Percentiles rank a stretch among this genome's conserved stretches.
phyloP scores from a whole-genome alignment of 2,329 filamentous ascomycete species.

The Arachnopeziza araneosa region DNA sequence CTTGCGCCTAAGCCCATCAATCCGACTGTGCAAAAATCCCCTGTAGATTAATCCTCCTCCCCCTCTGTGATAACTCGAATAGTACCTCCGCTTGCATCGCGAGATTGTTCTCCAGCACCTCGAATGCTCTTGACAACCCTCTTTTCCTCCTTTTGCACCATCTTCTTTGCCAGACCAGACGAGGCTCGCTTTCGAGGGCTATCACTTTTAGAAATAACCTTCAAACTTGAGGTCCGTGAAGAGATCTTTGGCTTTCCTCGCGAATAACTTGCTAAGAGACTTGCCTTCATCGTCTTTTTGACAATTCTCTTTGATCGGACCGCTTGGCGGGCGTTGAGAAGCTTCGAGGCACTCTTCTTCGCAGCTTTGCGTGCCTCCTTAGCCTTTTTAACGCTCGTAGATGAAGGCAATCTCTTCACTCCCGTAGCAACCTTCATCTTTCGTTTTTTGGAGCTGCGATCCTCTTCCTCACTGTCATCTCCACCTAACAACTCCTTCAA shows the following conservation, averaged over 20 bases:
- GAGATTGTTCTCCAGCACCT: slow-evolving; percentile 6
- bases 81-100: slow-evolving; percentile 16
- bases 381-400: slow-evolving; percentile 29
- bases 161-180: slow-evolving; percentile 8
- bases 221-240: slow-evolving; percentile 20
- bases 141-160: slow-evolving; percentile 13
- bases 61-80: slow-evolving; percentile 18
- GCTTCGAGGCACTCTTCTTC: slow-evolving; percentile 34
- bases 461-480: slow-evolving; percentile 18
- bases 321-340: slow-evolving; percentile 3
- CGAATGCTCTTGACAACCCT: slow-evolving; percentile 14
- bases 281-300: slow-evolving; percentile 20
- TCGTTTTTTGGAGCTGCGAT: slow-evolving; percentile 37
- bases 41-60: slow-evolving; percentile 1
- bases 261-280: slow-evolving; percentile 24
- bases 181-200: slow-evolving; percentile 7
- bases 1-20: neutral
- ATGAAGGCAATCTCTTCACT: slow-evolving; percentile 32
- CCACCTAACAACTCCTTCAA: slow-evolving; percentile 44
- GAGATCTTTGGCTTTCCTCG: slow-evolving; percentile 19
- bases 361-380: slow-evolving; percentile 34
- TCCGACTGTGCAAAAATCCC: neutral
- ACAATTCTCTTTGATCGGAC: slow-evolving; percentile 16
- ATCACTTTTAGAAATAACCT: slow-evolving; percentile 15
- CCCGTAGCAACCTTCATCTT: slow-evolving; percentile 40